Base-by-base conservation (phyloP, 257 asterid species). In the Mentha longifolia region DNA sequence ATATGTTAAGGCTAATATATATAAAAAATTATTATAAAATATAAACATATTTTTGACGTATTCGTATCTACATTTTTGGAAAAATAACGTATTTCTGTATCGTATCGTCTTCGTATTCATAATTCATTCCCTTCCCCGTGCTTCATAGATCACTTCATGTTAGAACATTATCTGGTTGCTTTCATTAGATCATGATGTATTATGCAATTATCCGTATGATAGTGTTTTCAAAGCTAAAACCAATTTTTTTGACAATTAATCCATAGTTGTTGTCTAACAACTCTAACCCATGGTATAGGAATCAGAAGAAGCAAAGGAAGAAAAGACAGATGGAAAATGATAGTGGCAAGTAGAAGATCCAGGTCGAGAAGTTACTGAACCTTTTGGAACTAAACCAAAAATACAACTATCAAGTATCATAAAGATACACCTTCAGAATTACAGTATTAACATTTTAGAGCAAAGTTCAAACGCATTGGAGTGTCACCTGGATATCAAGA, bases 401-500 rank as follows among this genome's bases (percentile, higher is more conserved):
- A 6, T 52, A 71, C 67, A 3, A 50, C 31, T 35, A 68, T 49
- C 65, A 47, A 72, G 43, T 45, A 72, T 3, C 50, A 28, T 51
- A 55, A 42, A 19, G 45, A 55, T 33, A 72, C 52, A 37, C 31
- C 37, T 74, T 55, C 9, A 35, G 63, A 72, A 61, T 16, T 41
- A 37, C 60, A 60, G 20, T 22, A 20, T 45, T 25, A 65, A 50
- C 46, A 59, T 41, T 6, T 58, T 41, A 55, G 73, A 66, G 65
- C 47, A 73, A 63, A 62, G 66, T 77, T 69, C 37, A 33, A 35
- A 35, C 39, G 8, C 39, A 58, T 25, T 49, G 76, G 70, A 79
- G 70, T 16, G 50, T 64, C 81, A 94, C 99, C 99, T 95, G 99
- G 75, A 95, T 84, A 70, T 92, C 98, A 74, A 95, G 97, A 80